These are phyloP conservation scores for Xylaria bambusicola DNA, from an alignment of 495 filamentous ascomycete species.

Conservation along the genomic window DNA sequence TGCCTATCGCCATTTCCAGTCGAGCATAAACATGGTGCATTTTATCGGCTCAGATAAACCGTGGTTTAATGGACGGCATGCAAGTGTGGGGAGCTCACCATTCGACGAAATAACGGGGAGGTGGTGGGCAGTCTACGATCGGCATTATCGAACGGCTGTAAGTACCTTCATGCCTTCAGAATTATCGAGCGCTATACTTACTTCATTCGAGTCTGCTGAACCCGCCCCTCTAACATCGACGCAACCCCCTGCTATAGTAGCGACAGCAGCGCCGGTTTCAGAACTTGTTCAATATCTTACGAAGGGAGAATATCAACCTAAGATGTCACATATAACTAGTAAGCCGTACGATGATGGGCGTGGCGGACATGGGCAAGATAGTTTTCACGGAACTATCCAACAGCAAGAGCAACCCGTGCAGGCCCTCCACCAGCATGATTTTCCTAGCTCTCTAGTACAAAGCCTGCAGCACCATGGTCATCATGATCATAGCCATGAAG, in stretches of 20 bases:
- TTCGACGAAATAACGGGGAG: conserved; percentile 77
- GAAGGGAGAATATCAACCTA: conserved; percentile 56
- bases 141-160: conserved; percentile 68
- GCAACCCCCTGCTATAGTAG: neutral
- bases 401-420: neutral
- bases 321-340: conserved; percentile 31
- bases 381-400: conserved; percentile 17
- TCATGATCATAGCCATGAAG: conserved; percentile 21
- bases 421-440: conserved; percentile 17
- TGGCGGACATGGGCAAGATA: conserved; percentile 24
- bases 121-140: conserved; percentile 94
- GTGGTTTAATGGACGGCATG: conserved; percentile 71
- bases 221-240: neutral
- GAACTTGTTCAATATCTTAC: conserved; percentile 54
- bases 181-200: no score
- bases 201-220: neutral
- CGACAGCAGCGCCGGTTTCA: conserved; percentile 20
- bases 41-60: conserved; percentile 93
- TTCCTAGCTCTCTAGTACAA: conserved; percentile 7
- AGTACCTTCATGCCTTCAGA: conserved; percentile 24
- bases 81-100: conserved; percentile 56
- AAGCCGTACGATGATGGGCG: conserved; percentile 24
- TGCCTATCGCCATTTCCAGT: conserved; percentile 89
- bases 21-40: conserved; percentile 82
- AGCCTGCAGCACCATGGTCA: conserved; percentile 14